These are phyloP conservation scores for Gaeumannomyces tritici DNA, from an alignment of 2,329 filamentous ascomycete species.

Conservation along the genomic window DNA sequence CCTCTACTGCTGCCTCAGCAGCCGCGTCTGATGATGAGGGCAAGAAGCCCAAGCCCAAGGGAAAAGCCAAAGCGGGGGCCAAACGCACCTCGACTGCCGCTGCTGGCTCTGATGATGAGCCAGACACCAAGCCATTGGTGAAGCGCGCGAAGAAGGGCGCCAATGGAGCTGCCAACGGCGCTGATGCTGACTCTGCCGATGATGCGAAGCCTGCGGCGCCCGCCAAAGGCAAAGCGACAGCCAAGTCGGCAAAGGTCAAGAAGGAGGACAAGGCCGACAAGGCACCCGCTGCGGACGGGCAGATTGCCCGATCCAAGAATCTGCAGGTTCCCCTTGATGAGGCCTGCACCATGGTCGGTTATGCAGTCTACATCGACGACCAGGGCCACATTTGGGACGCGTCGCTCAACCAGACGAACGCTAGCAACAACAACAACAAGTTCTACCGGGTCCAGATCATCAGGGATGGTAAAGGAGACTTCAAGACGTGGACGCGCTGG, in stretches of 20 bases:
- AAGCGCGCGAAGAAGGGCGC: constrained; percentile 21
- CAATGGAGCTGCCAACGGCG: background rate
- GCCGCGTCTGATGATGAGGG: background rate
- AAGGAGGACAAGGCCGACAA: constrained; percentile 4
- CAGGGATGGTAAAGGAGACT: constrained; percentile 27
- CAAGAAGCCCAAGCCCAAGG: constrained; percentile 8
- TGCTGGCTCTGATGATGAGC: constrained; percentile 12
- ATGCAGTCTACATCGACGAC: constrained; percentile 56
- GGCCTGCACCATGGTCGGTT: constrained; percentile 23
- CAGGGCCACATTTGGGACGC: constrained; percentile 66
- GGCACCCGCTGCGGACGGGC: constrained; percentile 16
- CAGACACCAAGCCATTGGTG: constrained; percentile 18
- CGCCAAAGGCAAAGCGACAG: background rate
- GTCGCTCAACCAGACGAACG: constrained; percentile 68
- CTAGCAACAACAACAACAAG: constrained; percentile 68
- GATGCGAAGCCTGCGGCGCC: background rate
- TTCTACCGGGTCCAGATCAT: constrained; percentile 65
- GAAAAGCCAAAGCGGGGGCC: constrained; percentile 17
- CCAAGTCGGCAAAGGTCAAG: constrained; percentile 7
- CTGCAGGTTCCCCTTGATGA: constrained; percentile 42
- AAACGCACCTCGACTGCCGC: constrained; percentile 8
- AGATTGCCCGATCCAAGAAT: constrained; percentile 35
- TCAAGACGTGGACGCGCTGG: constrained; percentile 67
- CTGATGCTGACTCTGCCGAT: background rate
- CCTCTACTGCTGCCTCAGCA: background rate